phyloP scores from a whole-genome alignment of 106 monocot genomes.

The Triglochin maritima region DNA sequence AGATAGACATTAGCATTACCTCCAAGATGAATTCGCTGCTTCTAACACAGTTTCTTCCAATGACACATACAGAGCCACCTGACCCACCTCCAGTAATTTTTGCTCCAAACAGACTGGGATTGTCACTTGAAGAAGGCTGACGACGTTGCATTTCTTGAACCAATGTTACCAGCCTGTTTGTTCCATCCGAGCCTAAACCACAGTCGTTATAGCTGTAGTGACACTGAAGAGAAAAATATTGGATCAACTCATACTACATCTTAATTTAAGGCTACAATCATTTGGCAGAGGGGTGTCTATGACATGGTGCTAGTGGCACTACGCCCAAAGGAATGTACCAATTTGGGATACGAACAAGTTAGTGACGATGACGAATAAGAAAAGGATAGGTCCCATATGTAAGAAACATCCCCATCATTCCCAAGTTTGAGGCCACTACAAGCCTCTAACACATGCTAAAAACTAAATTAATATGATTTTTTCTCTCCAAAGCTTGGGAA shows the following conservation, averaged over 20 bases:
- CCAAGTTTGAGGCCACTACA: too few relatives aligned
- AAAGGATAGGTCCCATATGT: not conserved
- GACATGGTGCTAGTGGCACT: too few relatives aligned
- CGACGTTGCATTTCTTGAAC: constrained; percentile 89
- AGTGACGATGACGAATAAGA: not conserved
- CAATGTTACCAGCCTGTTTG: constrained; percentile 68
- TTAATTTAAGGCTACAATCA: not conserved
- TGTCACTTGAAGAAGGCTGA: constrained; percentile 20
- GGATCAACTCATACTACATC: not conserved
- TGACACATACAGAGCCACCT: constrained; percentile 84
- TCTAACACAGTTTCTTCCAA: constrained; percentile 53
- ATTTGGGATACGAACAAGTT: not conserved
- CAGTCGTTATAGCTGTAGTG: constrained; percentile 88
- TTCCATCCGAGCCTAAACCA: constrained; percentile 87
- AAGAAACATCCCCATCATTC: not conserved
- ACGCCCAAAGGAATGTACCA: not conserved
- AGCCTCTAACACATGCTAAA: too few relatives aligned
- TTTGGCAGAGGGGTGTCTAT: too few relatives aligned
- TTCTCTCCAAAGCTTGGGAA: too few relatives aligned
- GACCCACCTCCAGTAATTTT: constrained; percentile 99
- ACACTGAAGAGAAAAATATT: constrained; percentile 39
- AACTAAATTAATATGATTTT: too few relatives aligned
- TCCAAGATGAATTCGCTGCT: constrained; percentile 79
- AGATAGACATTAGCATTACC: constrained; percentile 25
- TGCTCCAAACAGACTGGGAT: constrained; percentile 69